A percentile compares a stretch with the other conserved stretches of the same genome.
These are phyloP conservation scores for Ogataea methylovora DNA, from an alignment of 805 yeast genomes.

Conservation along the genomic window DNA sequence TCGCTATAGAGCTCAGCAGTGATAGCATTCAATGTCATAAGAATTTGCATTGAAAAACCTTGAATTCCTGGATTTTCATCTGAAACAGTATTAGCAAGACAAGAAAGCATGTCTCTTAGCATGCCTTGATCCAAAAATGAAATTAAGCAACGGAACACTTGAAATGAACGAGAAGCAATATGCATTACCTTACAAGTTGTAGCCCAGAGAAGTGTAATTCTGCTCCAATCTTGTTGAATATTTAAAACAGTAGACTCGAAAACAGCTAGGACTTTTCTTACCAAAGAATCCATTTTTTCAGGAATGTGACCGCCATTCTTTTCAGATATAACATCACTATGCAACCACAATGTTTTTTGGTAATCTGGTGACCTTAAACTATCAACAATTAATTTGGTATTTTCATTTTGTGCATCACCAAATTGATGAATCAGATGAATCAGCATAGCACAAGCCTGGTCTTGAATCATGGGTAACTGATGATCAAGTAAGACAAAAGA, in stretches of 20 bases:
- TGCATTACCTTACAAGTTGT: slow-evolving; percentile 97
- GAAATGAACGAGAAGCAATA: slow-evolving; percentile 94
- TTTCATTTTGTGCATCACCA: slow-evolving; percentile 42
- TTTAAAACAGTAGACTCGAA: slow-evolving; percentile 38
- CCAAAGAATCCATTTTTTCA: slow-evolving; percentile 69
- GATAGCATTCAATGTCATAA: slow-evolving; percentile 91
- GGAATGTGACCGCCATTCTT: slow-evolving; percentile 81
- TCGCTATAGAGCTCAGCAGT: slow-evolving; percentile 79
- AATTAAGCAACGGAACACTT: slow-evolving; percentile 78
- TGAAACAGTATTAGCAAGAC: slow-evolving; percentile 86
- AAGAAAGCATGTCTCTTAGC: slow-evolving; percentile 89
- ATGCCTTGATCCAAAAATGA: slow-evolving; percentile 76
- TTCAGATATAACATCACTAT: slow-evolving; percentile 76
- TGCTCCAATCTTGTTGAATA: slow-evolving; percentile 79
- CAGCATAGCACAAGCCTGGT: slow-evolving; percentile 72
- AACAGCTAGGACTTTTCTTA: slow-evolving; percentile 53
- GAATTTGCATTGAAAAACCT: slow-evolving; percentile 93
- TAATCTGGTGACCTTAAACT: slow-evolving; percentile 46
- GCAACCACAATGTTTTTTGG: slow-evolving; percentile 62
- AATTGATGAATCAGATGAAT: slow-evolving; percentile 65
- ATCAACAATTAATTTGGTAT: slow-evolving; percentile 49
- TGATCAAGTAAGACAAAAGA: slow-evolving; percentile 82
- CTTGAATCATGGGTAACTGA: slow-evolving; percentile 74
- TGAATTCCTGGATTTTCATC: slow-evolving; percentile 88
- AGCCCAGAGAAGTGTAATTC: slow-evolving; percentile 84